A percentile compares a stretch with the other conserved stretches of the same genome.
phyloP scores from a whole-genome alignment of 441 rosid genomes.

The Mallotus repandus region DNA sequence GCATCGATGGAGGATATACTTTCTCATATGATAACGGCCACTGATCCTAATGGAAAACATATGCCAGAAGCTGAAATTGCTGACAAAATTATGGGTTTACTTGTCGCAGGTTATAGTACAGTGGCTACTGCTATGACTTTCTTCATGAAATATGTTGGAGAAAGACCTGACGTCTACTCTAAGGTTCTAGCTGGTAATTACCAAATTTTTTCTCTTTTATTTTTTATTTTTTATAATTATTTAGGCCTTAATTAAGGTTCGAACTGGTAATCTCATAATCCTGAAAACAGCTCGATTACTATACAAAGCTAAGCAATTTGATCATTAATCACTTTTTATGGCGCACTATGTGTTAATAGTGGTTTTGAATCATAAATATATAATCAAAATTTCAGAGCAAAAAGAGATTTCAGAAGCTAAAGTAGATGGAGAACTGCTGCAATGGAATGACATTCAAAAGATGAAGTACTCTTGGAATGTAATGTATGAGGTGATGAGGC shows the following conservation, averaged over 20 bases:
- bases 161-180: constrained; percentile 17
- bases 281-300: neutral
- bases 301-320: too few relatives aligned
- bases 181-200: constrained; percentile 1
- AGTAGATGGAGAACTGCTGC: neutral
- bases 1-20: constrained; percentile 36
- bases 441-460: constrained; percentile 21
- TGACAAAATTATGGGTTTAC: constrained; percentile 19
- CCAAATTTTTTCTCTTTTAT: neutral
- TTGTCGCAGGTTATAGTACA: constrained; percentile 24
- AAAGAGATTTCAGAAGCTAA: neutral
- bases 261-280: too few relatives aligned
- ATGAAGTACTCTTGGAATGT: constrained; percentile 36
- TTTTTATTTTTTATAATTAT: too few relatives aligned
- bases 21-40: constrained; percentile 21
- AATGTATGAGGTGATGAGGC: constrained; percentile 12
- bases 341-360: too few relatives aligned
- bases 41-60: neutral
- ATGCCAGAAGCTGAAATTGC: constrained; percentile 23
- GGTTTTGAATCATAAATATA: too few relatives aligned
- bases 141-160: constrained; percentile 23
- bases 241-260: too few relatives aligned
- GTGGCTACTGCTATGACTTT: constrained; percentile 22
- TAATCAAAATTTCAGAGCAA: neutral
- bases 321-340: too few relatives aligned